Percentiles rank a stretch among this genome's conserved stretches.
Conservation (phyloP, 2,329 filamentous ascomycete species). For the Thelonectria olida region DNA sequence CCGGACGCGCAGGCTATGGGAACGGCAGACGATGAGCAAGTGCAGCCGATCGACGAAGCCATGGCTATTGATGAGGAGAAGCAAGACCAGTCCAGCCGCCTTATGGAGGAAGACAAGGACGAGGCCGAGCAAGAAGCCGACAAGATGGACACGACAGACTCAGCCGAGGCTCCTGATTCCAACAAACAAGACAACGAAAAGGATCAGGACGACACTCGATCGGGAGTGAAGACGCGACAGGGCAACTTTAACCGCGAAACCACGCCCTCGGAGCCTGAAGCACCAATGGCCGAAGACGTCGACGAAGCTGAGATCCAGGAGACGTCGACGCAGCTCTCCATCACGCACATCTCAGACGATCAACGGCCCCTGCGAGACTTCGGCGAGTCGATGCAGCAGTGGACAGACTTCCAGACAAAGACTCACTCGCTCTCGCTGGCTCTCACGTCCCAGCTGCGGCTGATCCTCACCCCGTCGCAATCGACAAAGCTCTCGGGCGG, state of each 20-base stretch:
- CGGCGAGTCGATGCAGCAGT: conserved; percentile 73
- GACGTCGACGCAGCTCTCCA: conserved; percentile 71
- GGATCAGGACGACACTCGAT: conserved; percentile 63
- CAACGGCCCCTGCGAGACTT: conserved; percentile 57
- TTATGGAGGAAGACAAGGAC: conserved; percentile 66
- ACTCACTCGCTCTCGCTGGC: conserved; percentile 89
- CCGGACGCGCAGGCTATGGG: conserved; percentile 94
- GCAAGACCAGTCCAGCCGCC: conserved; percentile 56
- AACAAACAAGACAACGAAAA: conserved; percentile 53
- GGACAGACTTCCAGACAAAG: conserved; percentile 83
- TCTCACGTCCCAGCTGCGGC: conserved; percentile 91
- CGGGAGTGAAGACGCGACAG: conserved; percentile 68
- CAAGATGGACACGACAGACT: conserved; percentile 53
- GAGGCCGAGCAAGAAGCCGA: conserved; percentile 55
- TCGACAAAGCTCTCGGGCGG: conserved; percentile 96
- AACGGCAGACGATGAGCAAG: conserved; percentile 86
- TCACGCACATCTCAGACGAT: conserved; percentile 72
- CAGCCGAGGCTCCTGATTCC: conserved; percentile 50
- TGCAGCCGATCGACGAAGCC: conserved; percentile 83
- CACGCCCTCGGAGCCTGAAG: conserved; percentile 53
- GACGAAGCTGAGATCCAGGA: conserved; percentile 59
- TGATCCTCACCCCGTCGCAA: conserved; percentile 93
- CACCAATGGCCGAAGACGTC: conserved; percentile 57
- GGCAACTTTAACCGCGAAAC: conserved; percentile 66
- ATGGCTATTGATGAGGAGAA: conserved; percentile 84